phyloP scores from a whole-genome alignment of 805 yeast genomes.

The Starmerella roubikii region DNA sequence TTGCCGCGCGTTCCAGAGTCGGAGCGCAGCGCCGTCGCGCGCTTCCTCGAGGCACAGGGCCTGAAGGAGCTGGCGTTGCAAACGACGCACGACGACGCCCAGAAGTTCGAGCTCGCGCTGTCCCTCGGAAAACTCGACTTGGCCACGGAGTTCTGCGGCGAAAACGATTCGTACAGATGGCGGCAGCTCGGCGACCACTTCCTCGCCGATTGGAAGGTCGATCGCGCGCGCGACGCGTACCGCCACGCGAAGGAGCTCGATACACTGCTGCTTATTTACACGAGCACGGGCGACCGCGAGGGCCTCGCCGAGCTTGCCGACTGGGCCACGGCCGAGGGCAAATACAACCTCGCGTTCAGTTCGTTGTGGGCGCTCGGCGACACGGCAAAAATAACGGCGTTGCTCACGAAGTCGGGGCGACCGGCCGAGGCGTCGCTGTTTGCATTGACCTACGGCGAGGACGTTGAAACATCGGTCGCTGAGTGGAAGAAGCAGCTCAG shows the following conservation, averaged over 20 bases:
- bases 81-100: constrained; percentile 76
- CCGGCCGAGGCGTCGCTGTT: constrained; percentile 76
- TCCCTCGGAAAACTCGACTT: constrained; percentile 55
- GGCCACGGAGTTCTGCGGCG: constrained; percentile 51
- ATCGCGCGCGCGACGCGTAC: constrained; percentile 68
- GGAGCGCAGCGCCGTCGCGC: constrained; percentile 62
- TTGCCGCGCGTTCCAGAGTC: constrained; percentile 44
- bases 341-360: constrained; percentile 80
- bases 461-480: constrained; percentile 36
- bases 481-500: constrained; percentile 55
- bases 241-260: constrained; percentile 68
- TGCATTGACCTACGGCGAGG: constrained; percentile 53
- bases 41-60: constrained; percentile 91
- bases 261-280: constrained; percentile 65
- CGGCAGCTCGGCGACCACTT: constrained; percentile 82
- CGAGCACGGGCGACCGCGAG: constrained; percentile 59
- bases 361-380: constrained; percentile 82
- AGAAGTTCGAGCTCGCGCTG: constrained; percentile 79
- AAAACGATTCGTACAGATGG: constrained; percentile 49
- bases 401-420: constrained; percentile 56
- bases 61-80: constrained; percentile 69
- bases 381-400: constrained; percentile 43
- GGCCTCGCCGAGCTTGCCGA: constrained; percentile 52
- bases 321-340: constrained; percentile 57
- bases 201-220: constrained; percentile 61